Percentiles rank a stretch among this genome's conserved stretches.
Conservation (phyloP, 2,329 filamentous ascomycete species). For the Pseudocercospora musae region DNA sequence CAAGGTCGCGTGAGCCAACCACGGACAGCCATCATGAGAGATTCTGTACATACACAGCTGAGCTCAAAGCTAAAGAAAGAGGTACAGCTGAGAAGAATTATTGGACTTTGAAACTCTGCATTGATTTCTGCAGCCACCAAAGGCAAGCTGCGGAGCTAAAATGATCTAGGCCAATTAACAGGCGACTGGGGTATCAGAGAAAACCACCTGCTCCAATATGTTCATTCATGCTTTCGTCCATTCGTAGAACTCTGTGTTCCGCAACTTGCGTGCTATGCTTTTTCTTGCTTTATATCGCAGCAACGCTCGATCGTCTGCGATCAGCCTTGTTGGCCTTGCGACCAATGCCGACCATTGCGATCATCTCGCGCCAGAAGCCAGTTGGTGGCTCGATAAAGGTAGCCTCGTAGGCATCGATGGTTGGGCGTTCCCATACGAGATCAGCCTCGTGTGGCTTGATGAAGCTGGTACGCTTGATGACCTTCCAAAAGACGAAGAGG, state of each 20-base stretch:
- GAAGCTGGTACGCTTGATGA: slow-evolving; percentile 59
- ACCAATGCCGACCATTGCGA: slow-evolving; percentile 43
- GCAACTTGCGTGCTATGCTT: not conserved
- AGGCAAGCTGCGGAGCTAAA: not conserved
- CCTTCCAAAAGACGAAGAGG: slow-evolving; percentile 60
- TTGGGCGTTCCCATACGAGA: slow-evolving; percentile 60
- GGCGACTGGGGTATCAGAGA: not conserved
- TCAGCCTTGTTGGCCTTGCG: slow-evolving; percentile 14
- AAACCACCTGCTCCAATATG: not conserved
- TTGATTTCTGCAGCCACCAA: not conserved
- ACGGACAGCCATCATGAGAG: not conserved
- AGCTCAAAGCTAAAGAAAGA: not conserved
- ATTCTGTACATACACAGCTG: not conserved
- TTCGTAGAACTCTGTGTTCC: not conserved
- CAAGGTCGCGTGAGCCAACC: not conserved
- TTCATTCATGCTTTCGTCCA: not conserved
- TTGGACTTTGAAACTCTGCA: not conserved
- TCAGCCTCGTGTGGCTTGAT: slow-evolving; percentile 55
- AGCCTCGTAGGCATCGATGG: slow-evolving; percentile 58
- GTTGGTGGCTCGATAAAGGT: slow-evolving; percentile 48
- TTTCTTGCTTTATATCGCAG: not conserved
- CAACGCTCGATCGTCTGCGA: slow-evolving; percentile 12
- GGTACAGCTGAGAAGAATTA: not conserved
- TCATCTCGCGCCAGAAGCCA: slow-evolving; percentile 57
- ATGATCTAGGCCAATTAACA: not conserved